Percentiles rank a stretch among this genome's conserved stretches.
phyloP scores from a whole-genome alignment of 2,329 filamentous ascomycete genomes.

The Colletotrichum aenigma region DNA sequence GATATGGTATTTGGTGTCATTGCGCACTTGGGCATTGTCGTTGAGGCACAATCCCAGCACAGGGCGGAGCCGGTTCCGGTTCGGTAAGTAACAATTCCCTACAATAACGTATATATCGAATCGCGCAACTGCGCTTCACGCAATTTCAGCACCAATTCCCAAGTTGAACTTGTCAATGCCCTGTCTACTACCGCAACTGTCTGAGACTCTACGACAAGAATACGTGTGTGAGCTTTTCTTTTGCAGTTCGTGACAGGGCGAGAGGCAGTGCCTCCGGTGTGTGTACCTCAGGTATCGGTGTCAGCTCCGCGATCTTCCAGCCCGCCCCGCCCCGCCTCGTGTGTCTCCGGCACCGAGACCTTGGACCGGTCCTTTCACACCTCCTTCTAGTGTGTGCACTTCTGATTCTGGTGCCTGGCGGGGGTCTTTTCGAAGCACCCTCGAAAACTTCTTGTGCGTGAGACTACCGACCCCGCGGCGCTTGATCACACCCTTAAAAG shows the following conservation, averaged over 20 bases:
- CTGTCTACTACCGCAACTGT: too few relatives aligned
- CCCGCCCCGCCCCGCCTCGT: neutral
- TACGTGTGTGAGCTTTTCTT: neutral
- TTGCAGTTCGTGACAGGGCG: neutral
- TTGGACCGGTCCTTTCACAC: neutral
- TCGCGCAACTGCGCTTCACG: neutral
- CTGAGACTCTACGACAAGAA: too few relatives aligned
- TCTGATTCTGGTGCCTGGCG: neutral
- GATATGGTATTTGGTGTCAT: too few relatives aligned
- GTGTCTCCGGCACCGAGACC: neutral
- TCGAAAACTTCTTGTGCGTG: neutral
- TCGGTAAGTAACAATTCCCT: too few relatives aligned
- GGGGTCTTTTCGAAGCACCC: neutral
- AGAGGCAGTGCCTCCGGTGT: neutral
- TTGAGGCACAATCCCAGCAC: too few relatives aligned
- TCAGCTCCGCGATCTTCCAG: neutral
- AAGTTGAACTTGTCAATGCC: too few relatives aligned
- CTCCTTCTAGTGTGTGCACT: neutral
- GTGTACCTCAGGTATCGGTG: neutral
- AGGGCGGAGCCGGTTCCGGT: too few relatives aligned
- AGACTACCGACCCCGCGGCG: neutral
- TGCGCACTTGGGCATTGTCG: too few relatives aligned
- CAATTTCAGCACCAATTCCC: neutral
- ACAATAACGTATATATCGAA: neutral
- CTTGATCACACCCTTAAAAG: neutral